These are phyloP conservation scores for Cyberlindnera japonica DNA, from an alignment of 805 yeast genomes.

Conservation along the genomic window DNA sequence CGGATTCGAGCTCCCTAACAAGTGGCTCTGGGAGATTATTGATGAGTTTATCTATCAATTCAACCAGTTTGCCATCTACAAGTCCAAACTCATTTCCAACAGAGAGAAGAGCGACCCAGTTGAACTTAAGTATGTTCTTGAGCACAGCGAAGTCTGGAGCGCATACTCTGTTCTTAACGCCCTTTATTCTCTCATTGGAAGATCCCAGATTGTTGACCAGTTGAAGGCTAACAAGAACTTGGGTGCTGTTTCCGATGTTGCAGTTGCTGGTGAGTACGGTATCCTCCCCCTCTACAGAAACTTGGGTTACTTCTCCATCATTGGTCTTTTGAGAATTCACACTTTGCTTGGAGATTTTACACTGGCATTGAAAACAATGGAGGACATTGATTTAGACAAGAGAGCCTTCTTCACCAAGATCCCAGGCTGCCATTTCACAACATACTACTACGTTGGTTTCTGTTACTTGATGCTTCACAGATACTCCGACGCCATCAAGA, in stretches of 20 bases:
- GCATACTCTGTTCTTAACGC: conserved; percentile 47
- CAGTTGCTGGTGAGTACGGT: conserved; percentile 43
- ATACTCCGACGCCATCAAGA: conserved; percentile 47
- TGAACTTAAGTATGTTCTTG: conserved; percentile 36
- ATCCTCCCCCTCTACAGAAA: conserved; percentile 40
- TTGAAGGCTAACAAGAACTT: conserved; percentile 14
- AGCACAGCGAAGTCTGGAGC: conserved; percentile 42
- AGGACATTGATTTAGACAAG: conserved; percentile 43
- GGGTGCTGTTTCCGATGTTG: conserved; percentile 17
- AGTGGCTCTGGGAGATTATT: conserved; percentile 50
- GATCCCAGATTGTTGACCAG: conserved; percentile 27
- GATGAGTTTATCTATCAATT: conserved; percentile 52
- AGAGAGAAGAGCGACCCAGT: conserved; percentile 25
- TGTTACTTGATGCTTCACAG: conserved; percentile 48
- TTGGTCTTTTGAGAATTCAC: conserved; percentile 48
- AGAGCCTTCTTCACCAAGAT: conserved; percentile 44
- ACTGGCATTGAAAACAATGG: conserved; percentile 46
- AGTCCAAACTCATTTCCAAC: conserved; percentile 34
- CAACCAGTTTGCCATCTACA: conserved; percentile 41
- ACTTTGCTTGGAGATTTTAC: conserved; percentile 47
- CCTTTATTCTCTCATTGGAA: conserved; percentile 41
- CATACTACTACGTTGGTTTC: conserved; percentile 49
- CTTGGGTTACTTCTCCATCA: conserved; percentile 45
- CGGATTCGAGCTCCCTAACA: conserved; percentile 42
- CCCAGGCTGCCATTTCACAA: conserved; percentile 47